phyloP scores from a whole-genome alignment of 306 rosid species.

The Citrullus mucosospermus region DNA sequence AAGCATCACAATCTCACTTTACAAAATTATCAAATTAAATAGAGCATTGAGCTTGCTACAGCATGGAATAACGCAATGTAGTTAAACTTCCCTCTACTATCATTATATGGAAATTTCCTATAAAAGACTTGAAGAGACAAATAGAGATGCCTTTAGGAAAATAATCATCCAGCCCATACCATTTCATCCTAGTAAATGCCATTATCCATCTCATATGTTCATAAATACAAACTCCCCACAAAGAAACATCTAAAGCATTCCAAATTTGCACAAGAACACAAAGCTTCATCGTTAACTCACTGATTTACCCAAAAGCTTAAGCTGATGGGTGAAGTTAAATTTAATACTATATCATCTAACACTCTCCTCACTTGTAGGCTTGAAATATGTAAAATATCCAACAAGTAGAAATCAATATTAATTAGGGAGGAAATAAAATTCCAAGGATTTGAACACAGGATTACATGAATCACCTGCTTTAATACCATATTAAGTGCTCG shows the following conservation, averaged over 20 bases:
- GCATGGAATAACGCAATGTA: not conserved
- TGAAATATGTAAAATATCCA: too few relatives aligned
- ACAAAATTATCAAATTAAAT: not conserved
- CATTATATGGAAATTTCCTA: not conserved
- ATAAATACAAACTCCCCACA: not conserved
- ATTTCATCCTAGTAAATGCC: not conserved
- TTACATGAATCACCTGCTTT: too few relatives aligned
- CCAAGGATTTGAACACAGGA: too few relatives aligned
- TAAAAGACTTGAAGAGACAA: not conserved
- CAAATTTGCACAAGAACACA: not conserved
- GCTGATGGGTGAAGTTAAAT: too few relatives aligned
- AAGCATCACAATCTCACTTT: not conserved
- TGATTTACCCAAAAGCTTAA: too few relatives aligned
- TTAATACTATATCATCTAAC: too few relatives aligned
- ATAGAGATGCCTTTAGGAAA: not conserved
- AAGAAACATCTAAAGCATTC: not conserved
- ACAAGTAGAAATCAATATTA: too few relatives aligned
- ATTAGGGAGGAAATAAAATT: too few relatives aligned
- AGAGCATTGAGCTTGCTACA: not conserved
- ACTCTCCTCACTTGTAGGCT: too few relatives aligned
- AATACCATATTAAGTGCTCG: too few relatives aligned
- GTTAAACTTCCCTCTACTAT: not conserved
- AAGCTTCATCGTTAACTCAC: not conserved
- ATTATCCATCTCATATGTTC: not conserved
- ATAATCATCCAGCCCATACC: not conserved